Percentiles rank a stretch among this genome's conserved stretches.
Conservation (phyloP, 768 basidiomycete species). For the Termitomyces sp. region DNA sequence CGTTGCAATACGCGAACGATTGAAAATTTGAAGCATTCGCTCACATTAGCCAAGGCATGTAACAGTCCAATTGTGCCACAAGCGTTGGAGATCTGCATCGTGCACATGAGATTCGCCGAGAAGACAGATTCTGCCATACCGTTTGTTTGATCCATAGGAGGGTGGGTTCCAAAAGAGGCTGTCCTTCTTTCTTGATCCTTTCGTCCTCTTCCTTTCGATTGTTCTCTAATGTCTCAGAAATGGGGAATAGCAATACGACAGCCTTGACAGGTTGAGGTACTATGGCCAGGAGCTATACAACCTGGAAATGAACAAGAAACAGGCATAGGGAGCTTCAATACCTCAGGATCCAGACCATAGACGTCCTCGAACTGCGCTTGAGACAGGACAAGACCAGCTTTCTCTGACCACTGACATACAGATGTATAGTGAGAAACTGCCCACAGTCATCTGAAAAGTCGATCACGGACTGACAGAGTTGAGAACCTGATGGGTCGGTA, state of each 20-base stretch:
- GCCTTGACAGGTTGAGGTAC: conserved; percentile 79
- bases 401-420: conserved; percentile 57
- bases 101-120: background rate
- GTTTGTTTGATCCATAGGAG: conserved; percentile 92
- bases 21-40: conserved; percentile 16
- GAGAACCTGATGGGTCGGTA: conserved; percentile 34
- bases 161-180: conserved; percentile 50
- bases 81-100: conserved; percentile 67
- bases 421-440: background rate
- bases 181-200: conserved; percentile 42
- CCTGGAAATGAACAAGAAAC: background rate
- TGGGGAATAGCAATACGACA: conserved; percentile 83
- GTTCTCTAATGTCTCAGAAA: conserved; percentile 44
- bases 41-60: conserved; percentile 79
- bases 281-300: conserved; percentile 61
- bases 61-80: conserved; percentile 88
- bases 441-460: background rate
- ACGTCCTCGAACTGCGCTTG: conserved; percentile 62
- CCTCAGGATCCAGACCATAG: conserved; percentile 70
- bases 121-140: conserved; percentile 35
- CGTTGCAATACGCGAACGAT: background rate
- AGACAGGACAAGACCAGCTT: conserved; percentile 55
- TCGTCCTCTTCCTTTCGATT: conserved; percentile 60
- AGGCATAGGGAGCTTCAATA: conserved; percentile 21
- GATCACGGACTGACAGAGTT: conserved; percentile 35